Percentiles rank a stretch among this genome's conserved stretches.
These are phyloP conservation scores for Coccomyxa subellipsoidea DNA, from an alignment of 163 green algal species.

Conservation along the genomic window DNA sequence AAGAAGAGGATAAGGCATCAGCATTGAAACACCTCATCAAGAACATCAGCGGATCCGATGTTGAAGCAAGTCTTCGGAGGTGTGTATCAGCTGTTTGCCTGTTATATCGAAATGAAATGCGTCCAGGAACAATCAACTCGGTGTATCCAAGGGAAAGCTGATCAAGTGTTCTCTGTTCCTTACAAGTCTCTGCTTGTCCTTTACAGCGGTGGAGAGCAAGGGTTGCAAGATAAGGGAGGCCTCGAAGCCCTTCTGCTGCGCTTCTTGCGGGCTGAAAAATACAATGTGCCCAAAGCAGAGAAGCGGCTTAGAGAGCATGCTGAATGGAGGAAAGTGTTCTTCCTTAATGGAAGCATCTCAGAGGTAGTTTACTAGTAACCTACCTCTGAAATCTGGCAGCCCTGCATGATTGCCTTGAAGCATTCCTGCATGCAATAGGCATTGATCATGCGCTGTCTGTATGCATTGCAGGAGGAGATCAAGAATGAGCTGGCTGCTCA, in stretches of 20 bases:
- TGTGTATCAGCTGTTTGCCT: background rate
- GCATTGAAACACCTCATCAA: background rate
- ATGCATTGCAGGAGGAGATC: conserved; percentile 33
- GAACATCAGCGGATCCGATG: background rate
- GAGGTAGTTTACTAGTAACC: background rate
- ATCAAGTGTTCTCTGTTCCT: too few species aligned
- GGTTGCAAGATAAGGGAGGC: background rate
- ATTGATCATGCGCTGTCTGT: too few species aligned
- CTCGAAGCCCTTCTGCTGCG: background rate
- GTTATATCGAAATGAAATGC: background rate
- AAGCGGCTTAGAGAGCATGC: background rate
- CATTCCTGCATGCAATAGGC: background rate
- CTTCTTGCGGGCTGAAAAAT: background rate
- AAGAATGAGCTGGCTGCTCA: conserved; percentile 21
- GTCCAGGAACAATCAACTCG: too few species aligned
- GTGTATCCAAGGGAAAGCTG: too few species aligned
- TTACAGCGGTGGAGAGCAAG: background rate
- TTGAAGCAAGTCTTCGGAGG: background rate
- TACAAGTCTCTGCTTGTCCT: background rate
- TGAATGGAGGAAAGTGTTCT: background rate
- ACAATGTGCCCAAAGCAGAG: conserved; percentile 9
- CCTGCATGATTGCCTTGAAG: background rate
- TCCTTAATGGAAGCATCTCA: background rate
- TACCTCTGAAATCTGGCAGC: too few species aligned
- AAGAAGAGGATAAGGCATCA: background rate